phyloP scores from a whole-genome alignment of 345 rosid species.

The Syzygium grande region DNA sequence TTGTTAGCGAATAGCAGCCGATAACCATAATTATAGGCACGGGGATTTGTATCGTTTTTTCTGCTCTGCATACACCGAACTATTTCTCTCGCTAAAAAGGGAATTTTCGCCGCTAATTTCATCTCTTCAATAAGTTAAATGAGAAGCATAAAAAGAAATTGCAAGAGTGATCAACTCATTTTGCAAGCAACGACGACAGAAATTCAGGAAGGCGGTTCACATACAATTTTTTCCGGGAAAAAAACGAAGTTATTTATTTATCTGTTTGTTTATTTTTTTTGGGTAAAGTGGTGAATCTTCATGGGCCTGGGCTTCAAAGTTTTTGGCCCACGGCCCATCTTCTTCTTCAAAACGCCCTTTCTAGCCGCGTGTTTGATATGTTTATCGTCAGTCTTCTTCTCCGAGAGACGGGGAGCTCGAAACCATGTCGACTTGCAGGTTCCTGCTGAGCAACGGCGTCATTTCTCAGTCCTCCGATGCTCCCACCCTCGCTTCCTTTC shows the following conservation, averaged over 20 bases:
- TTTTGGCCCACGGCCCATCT: neutral
- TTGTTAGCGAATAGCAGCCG: neutral
- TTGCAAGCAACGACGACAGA: neutral
- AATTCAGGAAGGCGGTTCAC: neutral
- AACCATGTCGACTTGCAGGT: constrained; percentile 10
- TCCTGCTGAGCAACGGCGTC: constrained; percentile 54
- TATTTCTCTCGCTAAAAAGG: neutral
- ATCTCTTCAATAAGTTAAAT: neutral
- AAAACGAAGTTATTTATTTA: neutral
- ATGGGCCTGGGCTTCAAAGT: neutral
- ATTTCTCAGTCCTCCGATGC: constrained; percentile 22
- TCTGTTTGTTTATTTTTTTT: neutral
- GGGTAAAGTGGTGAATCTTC: neutral
- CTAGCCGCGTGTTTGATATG: neutral
- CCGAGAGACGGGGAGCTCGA: neutral
- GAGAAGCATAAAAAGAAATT: neutral
- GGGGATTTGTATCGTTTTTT: neutral
- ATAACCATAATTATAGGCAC: neutral
- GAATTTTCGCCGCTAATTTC: neutral
- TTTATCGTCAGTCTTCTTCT: neutral
- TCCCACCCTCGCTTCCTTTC: constrained; percentile 53
- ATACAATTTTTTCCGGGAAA: neutral
- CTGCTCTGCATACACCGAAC: neutral
- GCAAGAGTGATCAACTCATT: neutral
- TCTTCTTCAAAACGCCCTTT: neutral